Base-by-base conservation (phyloP, 768 basidiomycete species). In the Podaxis sp. region DNA sequence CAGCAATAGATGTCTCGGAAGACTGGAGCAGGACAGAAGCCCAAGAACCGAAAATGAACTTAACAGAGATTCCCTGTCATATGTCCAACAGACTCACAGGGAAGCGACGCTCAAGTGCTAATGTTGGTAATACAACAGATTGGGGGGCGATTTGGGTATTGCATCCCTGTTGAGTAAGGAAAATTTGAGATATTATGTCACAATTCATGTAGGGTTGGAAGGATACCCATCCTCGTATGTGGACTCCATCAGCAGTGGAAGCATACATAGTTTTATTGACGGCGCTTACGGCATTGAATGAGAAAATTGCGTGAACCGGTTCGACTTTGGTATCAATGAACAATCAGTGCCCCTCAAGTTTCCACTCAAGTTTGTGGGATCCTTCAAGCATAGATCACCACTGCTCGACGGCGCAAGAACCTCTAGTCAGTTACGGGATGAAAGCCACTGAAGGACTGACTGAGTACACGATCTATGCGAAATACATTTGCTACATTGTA, bases 241-340 rank as follows among this genome's bases (percentile, higher is more conserved):
- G 57, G 40, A 32, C 40, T 25, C 32, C 21, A 16, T 50, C 56
- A 50, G 47, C 25, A 21, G 47, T 23, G 6, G 47, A 48, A 48
- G 47, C 21, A 44, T 23, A 48, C 47, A 25, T 48, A 48, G 47
- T 11, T 23, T 40, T 14, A 40, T 55, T 55, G 59, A 54, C 59
- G 48, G 52, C 59, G 59, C 59, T 55, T 61, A 55, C 46, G 55
- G 59, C 52, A 61, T 55, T 37, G 27, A 60, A 54, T 36, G 25
- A 52, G 58, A 50, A 55, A 61, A 38, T 60, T 61, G 59, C 23
- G 25, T 50, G 53, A 61, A 55, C 59, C 25, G 53, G 59, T 61
- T 61, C 52, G 35, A 37, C 55, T 54, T 44, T 36, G 18, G n/a
- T 46, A 54, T 25, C 52, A 37, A 55, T 23, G 46, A 23, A 42